phyloP scores from a whole-genome alignment of 2,329 filamentous ascomycete genomes.

The Colletotrichum siamense region DNA sequence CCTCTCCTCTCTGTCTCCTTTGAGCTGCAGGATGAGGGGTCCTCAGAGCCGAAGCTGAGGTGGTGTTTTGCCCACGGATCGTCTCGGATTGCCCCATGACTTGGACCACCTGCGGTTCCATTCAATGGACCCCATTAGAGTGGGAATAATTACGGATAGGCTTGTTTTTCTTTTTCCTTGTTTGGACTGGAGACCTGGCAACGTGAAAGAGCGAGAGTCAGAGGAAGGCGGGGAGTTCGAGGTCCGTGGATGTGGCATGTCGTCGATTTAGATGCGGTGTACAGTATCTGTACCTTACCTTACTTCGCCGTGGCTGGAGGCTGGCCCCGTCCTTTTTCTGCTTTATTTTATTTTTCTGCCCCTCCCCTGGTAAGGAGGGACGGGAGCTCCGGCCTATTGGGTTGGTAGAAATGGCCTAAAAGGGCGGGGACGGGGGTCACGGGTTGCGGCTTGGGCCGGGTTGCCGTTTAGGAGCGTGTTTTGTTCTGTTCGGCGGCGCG shows the following conservation, averaged over 20 bases:
- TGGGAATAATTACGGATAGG: not conserved
- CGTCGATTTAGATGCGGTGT: slow-evolving; percentile 2
- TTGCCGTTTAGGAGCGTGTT: not conserved
- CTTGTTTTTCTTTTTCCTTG: not conserved
- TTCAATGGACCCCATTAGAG: not conserved
- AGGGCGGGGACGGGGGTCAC: not conserved
- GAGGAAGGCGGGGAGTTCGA: not conserved
- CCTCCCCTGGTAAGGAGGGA: not conserved
- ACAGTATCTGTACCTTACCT: not conserved
- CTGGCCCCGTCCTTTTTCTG: not conserved
- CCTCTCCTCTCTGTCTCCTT: not conserved
- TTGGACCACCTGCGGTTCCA: not conserved
- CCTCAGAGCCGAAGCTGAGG: not conserved
- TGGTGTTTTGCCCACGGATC: not conserved
- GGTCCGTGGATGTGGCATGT: not conserved
- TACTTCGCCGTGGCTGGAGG: not conserved
- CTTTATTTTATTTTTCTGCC: not conserved
- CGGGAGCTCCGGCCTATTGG: not conserved
- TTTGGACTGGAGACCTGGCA: not conserved
- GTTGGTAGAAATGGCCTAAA: not conserved
- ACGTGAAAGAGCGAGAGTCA: not conserved
- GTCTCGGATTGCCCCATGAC: not conserved
- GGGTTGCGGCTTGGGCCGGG: slow-evolving; percentile 18
- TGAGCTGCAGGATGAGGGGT: not conserved
- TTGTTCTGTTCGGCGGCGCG: not conserved